Percentiles rank a stretch among this genome's conserved stretches.
Conservation (phyloP, 345 rosid genomes). For the Acer negundo region DNA sequence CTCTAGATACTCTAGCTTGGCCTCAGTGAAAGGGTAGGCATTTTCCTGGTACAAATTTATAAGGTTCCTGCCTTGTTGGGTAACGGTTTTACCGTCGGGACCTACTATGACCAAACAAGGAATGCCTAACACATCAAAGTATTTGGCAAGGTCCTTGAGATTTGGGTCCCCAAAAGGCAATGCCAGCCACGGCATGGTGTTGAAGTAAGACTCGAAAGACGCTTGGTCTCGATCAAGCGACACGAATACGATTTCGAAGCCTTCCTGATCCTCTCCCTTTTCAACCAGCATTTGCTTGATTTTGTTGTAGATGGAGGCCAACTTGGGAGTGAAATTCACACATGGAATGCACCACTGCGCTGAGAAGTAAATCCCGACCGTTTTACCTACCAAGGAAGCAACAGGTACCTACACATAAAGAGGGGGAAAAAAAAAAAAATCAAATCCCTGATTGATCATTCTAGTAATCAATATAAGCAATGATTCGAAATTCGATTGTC, state of each 20-base stretch:
- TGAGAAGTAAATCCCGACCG: slow-evolving; percentile 58
- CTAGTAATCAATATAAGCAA: no score
- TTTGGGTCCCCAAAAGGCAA: slow-evolving; percentile 53
- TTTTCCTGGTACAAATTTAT: slow-evolving; percentile 52
- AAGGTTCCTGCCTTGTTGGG: slow-evolving; percentile 48
- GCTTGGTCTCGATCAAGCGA: slow-evolving; percentile 45
- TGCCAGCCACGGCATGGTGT: slow-evolving; percentile 56
- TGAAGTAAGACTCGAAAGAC: slow-evolving; percentile 39
- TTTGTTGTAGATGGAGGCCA: slow-evolving; percentile 50
- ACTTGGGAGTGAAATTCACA: slow-evolving; percentile 49
- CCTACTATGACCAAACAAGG: slow-evolving; percentile 59
- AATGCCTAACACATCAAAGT: slow-evolving; percentile 52
- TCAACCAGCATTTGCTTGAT: slow-evolving; percentile 34
- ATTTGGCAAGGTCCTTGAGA: slow-evolving; percentile 35
- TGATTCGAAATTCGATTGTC: no score
- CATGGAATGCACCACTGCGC: slow-evolving; percentile 65
- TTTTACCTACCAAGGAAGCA: slow-evolving; percentile 48
- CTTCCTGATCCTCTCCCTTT: slow-evolving; percentile 20
- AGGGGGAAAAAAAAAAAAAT: no score
- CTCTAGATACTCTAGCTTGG: slow-evolving; percentile 38
- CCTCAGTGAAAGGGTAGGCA: slow-evolving; percentile 60
- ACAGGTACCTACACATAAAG: slow-evolving; percentile 45
- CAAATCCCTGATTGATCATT: no score
- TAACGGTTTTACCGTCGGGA: slow-evolving; percentile 62
- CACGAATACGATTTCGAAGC: slow-evolving; percentile 53